Conservation (phyloP, 2,329 filamentous ascomycete species). For the Helotiales sp. region DNA sequence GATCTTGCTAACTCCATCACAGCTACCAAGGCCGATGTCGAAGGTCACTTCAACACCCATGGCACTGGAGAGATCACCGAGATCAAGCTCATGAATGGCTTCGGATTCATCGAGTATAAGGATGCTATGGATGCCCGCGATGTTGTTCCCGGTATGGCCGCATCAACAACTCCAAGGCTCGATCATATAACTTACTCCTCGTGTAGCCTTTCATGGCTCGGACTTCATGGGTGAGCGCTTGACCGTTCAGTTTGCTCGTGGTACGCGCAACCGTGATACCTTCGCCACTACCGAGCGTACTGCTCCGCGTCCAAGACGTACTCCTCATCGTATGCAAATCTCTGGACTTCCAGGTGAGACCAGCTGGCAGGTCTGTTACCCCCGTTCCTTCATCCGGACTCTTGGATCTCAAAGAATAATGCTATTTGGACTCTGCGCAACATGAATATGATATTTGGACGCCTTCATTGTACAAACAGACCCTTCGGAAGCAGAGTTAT, state of each 20-base stretch:
- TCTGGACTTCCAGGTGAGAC: constrained; percentile 96
- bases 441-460: constrained; percentile 39
- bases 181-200: constrained; percentile 36
- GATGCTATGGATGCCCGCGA: constrained; percentile 98
- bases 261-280: constrained; percentile 72
- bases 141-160: constrained; percentile 87
- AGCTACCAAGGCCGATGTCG: constrained; percentile 97
- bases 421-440: constrained; percentile 45
- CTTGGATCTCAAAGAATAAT: constrained; percentile 43
- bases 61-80: constrained; percentile 97
- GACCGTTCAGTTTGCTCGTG: constrained; percentile 97
- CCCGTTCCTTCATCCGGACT: constrained; percentile 59
- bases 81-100: constrained; percentile 99
- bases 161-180: constrained; percentile 26
- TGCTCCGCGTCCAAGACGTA: constrained; percentile 85
- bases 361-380: constrained; percentile 99
- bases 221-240: constrained; percentile 98
- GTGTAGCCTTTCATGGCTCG: constrained; percentile 76
- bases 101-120: constrained; percentile 99
- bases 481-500: constrained; percentile 30
- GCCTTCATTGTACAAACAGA: constrained; percentile 39
- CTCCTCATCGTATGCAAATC: constrained; percentile 95
- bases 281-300: constrained; percentile 66
- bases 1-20: constrained; percentile 38
- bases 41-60: constrained; percentile 93